Conservation (phyloP, 176 grass and related monocot genomes). For the Cenchrus purpureus region DNA sequence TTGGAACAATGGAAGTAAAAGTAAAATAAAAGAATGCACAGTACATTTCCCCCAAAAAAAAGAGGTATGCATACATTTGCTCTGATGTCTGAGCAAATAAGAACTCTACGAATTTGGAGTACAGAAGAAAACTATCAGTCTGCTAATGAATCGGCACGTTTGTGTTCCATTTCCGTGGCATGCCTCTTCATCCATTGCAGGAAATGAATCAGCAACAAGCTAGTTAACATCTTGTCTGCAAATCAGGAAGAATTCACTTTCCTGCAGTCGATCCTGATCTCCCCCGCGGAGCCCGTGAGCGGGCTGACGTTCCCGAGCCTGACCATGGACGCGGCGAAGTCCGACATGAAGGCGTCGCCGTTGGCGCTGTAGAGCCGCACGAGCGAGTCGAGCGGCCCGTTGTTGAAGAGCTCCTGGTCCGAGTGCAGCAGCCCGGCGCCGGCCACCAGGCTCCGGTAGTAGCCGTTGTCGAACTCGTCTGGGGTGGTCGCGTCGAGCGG, state of each 20-base stretch:
- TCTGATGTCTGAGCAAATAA: too few relatives aligned
- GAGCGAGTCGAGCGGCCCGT: conserved; percentile 52
- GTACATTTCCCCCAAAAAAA: too few relatives aligned
- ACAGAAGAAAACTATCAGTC: not conserved
- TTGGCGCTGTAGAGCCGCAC: conserved; percentile 67
- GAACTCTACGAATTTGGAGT: too few relatives aligned
- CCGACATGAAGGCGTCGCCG: conserved; percentile 43
- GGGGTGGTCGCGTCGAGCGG: conserved; percentile 68
- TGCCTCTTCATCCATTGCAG: not conserved
- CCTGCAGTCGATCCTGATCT: conserved; percentile 83
- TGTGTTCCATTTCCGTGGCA: not conserved
- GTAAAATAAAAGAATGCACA: too few relatives aligned
- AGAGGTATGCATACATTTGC: too few relatives aligned
- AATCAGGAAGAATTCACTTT: conserved; percentile 57
- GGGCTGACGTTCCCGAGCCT: conserved; percentile 62
- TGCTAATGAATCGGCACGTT: not conserved
- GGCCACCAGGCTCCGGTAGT: conserved; percentile 61
- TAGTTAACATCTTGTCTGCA: not conserved
- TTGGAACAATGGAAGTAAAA: too few relatives aligned
- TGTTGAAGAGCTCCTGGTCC: conserved; percentile 87
- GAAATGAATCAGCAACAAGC: not conserved
- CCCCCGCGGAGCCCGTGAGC: conserved; percentile 55
- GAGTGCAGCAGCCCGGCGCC: conserved; percentile 73
- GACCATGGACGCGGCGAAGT: conserved; percentile 72
- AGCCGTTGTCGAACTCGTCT: conserved; percentile 67